Base-by-base conservation (phyloP, 2,329 filamentous ascomycete species). In the Ascochyta koolunga region DNA sequence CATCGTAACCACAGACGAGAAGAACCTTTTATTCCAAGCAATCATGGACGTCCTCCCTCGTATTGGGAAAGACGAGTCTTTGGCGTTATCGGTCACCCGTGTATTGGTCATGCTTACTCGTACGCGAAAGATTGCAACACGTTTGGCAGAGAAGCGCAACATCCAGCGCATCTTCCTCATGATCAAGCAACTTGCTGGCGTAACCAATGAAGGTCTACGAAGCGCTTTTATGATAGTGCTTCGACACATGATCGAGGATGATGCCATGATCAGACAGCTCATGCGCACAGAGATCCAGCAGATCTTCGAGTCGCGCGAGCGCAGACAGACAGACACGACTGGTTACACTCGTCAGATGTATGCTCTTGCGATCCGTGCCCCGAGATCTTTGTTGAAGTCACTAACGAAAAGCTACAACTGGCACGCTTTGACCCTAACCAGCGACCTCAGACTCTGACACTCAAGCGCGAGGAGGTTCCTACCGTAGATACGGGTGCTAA, bases 201-300 rank as follows among this genome's bases (percentile, higher is more conserved):
- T 87, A 25, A 89, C 90, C 6, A 90, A 91, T 25, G 85, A 89
- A 49, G 88, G 88, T 49, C 83, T 99, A 9, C 85, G 88, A 58
- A 83, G 83, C 58, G 83, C 89, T 52, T 89, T 96, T 66, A 88
- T 98, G 83, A 84, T 93, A 11, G 88, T 97, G 46, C 79, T 99
- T 37, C 88, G 96, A 35, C 95, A 99, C 69, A 88, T 99, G 60
- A 86, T 98, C 48, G 95, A 99, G 75, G 96, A 99, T 68, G 91
- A 96, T 43, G 88, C 92, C 16, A 95, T 89, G 2, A 83, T 98
- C 56, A 91, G 90, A 61, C 91, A 97, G 70, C 88, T 96, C 56
- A 97, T 99, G 89, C 85, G 89, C 45, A 89, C 88, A 24, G 93
- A 98, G 71, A 96, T 99, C 65, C 86, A 87, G 60, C 79, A 84